Conservation (phyloP, 202 grass and related monocot genomes). For the Carex arenaria region DNA sequence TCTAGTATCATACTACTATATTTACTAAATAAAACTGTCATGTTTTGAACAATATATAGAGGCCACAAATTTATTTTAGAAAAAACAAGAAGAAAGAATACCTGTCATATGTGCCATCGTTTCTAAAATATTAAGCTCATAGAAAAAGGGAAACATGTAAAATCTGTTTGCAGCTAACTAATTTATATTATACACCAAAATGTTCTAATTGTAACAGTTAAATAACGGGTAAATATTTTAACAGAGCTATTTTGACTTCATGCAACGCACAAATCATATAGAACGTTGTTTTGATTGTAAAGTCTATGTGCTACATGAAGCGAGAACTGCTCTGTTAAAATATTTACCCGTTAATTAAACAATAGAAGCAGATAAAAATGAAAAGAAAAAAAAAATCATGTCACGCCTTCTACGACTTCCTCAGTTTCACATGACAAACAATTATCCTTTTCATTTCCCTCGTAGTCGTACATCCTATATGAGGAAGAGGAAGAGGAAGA, state of each 20-base stretch:
- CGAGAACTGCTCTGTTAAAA: too few relatives aligned
- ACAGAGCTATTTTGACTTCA: too few relatives aligned
- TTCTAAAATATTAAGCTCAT: neutral
- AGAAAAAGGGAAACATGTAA: neutral
- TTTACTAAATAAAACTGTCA: neutral
- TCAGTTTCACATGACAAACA: constrained; percentile 4
- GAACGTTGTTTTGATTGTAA: too few relatives aligned
- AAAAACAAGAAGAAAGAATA: neutral
- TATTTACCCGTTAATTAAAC: neutral
- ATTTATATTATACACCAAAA: constrained; percentile 16
- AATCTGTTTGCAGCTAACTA: neutral
- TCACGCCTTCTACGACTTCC: neutral
- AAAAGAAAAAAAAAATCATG: neutral
- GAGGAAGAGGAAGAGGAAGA: constrained; percentile 23
- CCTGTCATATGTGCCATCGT: neutral
- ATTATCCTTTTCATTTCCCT: neutral
- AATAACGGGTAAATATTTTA: neutral
- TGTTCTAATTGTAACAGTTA: constrained; percentile 10
- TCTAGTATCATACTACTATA: neutral
- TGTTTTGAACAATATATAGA: neutral
- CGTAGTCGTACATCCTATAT: neutral
- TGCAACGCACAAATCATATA: too few relatives aligned
- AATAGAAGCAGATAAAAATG: neutral
- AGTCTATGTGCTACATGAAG: too few relatives aligned
- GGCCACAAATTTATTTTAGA: neutral